Conservation (phyloP, 495 filamentous ascomycete genomes). For the Aeminium ludgeri region DNA sequence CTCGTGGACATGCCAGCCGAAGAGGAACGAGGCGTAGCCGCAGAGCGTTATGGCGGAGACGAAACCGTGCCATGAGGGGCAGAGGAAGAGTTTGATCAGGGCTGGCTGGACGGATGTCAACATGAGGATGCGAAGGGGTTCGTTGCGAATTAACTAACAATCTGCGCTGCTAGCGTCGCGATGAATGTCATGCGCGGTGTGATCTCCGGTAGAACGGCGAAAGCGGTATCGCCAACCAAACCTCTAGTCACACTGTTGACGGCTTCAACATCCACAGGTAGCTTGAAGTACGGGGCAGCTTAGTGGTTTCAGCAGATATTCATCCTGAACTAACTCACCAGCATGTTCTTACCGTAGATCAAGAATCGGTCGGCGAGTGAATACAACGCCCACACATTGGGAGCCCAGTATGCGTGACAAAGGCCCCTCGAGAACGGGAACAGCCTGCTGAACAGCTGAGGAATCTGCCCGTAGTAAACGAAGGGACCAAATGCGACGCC, state of each 20-base stretch:
- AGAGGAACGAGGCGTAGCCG: slow-evolving; percentile 89
- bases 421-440: slow-evolving; percentile 90
- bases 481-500: slow-evolving; percentile 82
- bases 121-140: neutral
- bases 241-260: slow-evolving; percentile 80
- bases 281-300: slow-evolving; percentile 66
- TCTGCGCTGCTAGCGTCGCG: slow-evolving; percentile 69
- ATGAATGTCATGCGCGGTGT: slow-evolving; percentile 62
- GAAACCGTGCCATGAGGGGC: slow-evolving; percentile 74
- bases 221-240: slow-evolving; percentile 85
- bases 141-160: slow-evolving; percentile 29
- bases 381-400: slow-evolving; percentile 94
- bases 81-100: slow-evolving; percentile 63
- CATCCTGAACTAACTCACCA: neutral
- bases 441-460: slow-evolving; percentile 67
- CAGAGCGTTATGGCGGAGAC: slow-evolving; percentile 84
- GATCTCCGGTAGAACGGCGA: slow-evolving; percentile 81
- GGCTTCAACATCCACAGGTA: slow-evolving; percentile 54
- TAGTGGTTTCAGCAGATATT: neutral
- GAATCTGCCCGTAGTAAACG: slow-evolving; percentile 63
- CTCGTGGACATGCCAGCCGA: slow-evolving; percentile 97
- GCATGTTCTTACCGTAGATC: slow-evolving; percentile 46
- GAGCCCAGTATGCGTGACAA: slow-evolving; percentile 97
- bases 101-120: slow-evolving; percentile 34
- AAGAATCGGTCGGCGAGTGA: slow-evolving; percentile 73